A percentile compares a stretch with the other conserved stretches of the same genome.
Evolutionary conservation across 2,329 filamentous ascomycete species (phyloP).

Genomic region (Phyllosticta ampelicida): DNA sequence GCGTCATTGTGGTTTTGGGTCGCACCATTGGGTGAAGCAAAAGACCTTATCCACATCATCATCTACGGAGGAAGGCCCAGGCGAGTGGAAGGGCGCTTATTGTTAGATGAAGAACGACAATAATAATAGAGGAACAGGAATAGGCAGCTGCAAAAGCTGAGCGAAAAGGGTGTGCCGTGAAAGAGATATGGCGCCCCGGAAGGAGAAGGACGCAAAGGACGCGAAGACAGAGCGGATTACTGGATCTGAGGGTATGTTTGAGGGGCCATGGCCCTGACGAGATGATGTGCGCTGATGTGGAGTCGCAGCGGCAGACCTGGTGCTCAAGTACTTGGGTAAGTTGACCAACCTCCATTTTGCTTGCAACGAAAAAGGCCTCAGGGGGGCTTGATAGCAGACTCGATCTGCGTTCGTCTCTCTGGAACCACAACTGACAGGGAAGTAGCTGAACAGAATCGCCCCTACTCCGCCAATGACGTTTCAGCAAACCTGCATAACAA

Average conservation of each 20-base stretch:
- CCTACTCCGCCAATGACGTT: conserved; percentile 48
- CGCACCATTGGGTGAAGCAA: neutral
- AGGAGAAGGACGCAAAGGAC: conserved; percentile 27
- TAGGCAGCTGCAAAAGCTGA: neutral
- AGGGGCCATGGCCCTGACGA: too few species aligned
- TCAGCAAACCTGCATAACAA: conserved; percentile 52
- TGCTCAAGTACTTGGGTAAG: conserved; percentile 42
- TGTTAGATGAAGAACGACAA: neutral
- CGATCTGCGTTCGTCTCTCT: neutral
- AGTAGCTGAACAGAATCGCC: conserved; percentile 30
- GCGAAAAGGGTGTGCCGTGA: neutral
- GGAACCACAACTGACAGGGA: neutral
- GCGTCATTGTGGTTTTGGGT: neutral
- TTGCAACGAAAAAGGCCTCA: neutral
- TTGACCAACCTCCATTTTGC: conserved; percentile 12
- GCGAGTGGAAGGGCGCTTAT: neutral
- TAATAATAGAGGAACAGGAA: neutral
- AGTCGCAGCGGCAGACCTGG: conserved; percentile 25
- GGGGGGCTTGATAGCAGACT: conserved; percentile 40
- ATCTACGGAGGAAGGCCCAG: neutral
- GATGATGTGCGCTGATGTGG: neutral
- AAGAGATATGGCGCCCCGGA: conserved; percentile 25
- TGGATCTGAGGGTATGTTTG: neutral
- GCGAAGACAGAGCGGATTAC: conserved; percentile 18
- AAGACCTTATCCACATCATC: neutral